Percentiles rank a stretch among this genome's conserved stretches.
Evolutionary conservation across 1,284 basidiomycete species (phyloP).

Genomic region (Peniophora sp.): DNA sequence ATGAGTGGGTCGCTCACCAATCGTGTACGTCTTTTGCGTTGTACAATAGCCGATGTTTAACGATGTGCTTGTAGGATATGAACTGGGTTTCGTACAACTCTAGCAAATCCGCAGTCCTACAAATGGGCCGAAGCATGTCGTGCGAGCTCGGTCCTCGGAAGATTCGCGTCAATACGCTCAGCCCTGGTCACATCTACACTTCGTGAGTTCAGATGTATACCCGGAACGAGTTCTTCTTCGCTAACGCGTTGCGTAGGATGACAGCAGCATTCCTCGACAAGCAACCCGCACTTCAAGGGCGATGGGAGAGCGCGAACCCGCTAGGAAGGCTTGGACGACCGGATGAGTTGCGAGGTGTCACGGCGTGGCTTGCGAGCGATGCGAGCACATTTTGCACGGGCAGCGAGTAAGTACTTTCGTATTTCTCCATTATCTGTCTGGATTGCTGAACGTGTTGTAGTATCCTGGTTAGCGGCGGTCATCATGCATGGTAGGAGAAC

Average conservation of each 20-base stretch:
- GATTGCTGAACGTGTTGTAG: no score
- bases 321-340: constrained; percentile 31
- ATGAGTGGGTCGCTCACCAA: constrained; percentile 86
- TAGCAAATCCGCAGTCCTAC: constrained; percentile 76
- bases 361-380: constrained; percentile 32
- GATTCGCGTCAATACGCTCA: constrained; percentile 74
- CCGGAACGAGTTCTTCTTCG: neutral
- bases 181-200: constrained; percentile 72
- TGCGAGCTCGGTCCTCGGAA: constrained; percentile 67
- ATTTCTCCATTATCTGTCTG: no score
- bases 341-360: constrained; percentile 32
- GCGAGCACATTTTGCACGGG: constrained; percentile 23
- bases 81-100: constrained; percentile 79
- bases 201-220: constrained; percentile 33
- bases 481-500: no score
- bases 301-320: constrained; percentile 28
- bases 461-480: no score
- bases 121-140: constrained; percentile 80
- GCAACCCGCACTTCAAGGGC: constrained; percentile 23
- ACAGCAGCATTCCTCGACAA: constrained; percentile 25
- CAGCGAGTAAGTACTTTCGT: constrained; percentile 25
- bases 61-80: constrained; percentile 44
- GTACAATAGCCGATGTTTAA: neutral
- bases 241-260: constrained; percentile 15
- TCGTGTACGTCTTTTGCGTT: constrained; percentile 38